Evolutionary conservation across 1,284 basidiomycete genomes (phyloP), one percentile per base, ranked within the genome.

Genomic region (Malassezia psittaci): DNA sequence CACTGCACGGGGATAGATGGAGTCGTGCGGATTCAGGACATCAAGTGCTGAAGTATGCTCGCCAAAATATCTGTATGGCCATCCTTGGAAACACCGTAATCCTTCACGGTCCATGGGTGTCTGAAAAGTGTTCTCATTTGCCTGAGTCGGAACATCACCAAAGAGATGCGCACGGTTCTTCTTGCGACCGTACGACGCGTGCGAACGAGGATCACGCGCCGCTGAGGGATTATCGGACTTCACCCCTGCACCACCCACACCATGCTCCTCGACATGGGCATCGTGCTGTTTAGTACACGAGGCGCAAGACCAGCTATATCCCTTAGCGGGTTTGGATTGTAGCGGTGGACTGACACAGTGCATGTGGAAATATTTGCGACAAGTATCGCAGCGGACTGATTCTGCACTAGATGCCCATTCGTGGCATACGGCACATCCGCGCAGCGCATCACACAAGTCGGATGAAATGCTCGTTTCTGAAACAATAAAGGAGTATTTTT

Each of bases 261-360:
- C 56, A 11, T 52, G 45, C 19, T 57, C 55, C 13, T 57, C 50
- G 12, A 57, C 55, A 29, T 45, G 47, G 5, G 46, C 50, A 36
- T 57, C 89, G 69, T 93, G 86, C 66, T 83, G 81, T 48, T 83
- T 82, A 3, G 90, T 88, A 75, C 93, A 96, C 0, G 88, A 86
- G 0, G 88, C 88, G 68, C 94, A 98, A 4, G 89, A 90, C 93
- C 93, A 98, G 34, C 88, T 90, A 77, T 96, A 96, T 21, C 94
- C 94, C 62, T 90, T 85, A 16, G 90, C 88, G 2, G 93, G 94
- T 76, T 96, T 96, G 3, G 86, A 86, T n/a, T 81, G 78, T n/a
- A 98, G 79, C 2, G 93, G 91, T 19, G 94, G 93, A 59, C 85
- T 85, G 50, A 96, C 85, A 71, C 93, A 98, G 57, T 79, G 76